Percentiles rank a stretch among this genome's conserved stretches.
phyloP scores from a whole-genome alignment of 352 stramenopile genomes.

The Phytophthora hybrid region DNA sequence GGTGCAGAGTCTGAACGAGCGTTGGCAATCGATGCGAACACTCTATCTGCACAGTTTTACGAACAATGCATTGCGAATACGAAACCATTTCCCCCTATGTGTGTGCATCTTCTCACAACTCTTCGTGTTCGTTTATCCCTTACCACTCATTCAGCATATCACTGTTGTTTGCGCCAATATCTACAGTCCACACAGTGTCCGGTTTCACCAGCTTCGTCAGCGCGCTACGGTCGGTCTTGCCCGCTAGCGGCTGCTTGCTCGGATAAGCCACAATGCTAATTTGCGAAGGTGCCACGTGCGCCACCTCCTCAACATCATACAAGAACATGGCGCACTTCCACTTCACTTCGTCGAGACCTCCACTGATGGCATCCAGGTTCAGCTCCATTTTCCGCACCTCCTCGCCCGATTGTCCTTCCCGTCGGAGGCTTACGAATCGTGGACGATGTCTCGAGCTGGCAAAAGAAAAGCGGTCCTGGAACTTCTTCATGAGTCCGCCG shows the following conservation, averaged over 20 bases:
- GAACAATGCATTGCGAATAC: no score
- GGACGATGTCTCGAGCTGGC: conserved; percentile 60
- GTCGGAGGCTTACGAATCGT: conserved; percentile 66
- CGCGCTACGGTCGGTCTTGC: conserved; percentile 70
- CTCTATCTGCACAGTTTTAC: no score
- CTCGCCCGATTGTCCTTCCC: conserved; percentile 75
- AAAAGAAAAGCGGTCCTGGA: conserved; percentile 75
- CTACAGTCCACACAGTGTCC: conserved; percentile 80
- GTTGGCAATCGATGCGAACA: no score
- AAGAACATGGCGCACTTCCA: conserved; percentile 88
- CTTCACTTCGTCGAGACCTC: conserved; percentile 87
- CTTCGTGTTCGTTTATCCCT: conserved; percentile 6
- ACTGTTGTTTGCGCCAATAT: conserved; percentile 79
- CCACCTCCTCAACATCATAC: conserved; percentile 85
- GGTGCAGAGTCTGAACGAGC: no score
- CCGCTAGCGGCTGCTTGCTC: conserved; percentile 66
- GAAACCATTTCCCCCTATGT: no score
- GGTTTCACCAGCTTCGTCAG: conserved; percentile 86
- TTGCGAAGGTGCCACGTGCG: conserved; percentile 79
- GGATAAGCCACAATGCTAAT: conserved; percentile 84
- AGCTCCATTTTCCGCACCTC: conserved; percentile 83
- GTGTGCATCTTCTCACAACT: neutral
- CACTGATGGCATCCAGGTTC: conserved; percentile 83
- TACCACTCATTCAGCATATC: conserved; percentile 72
- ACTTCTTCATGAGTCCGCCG: conserved; percentile 83